A percentile compares a stretch with the other conserved stretches of the same genome.
Evolutionary conservation across 208 protist genomes (phyloP).

Genomic region (Acanthamoeba comandoni): DNA sequence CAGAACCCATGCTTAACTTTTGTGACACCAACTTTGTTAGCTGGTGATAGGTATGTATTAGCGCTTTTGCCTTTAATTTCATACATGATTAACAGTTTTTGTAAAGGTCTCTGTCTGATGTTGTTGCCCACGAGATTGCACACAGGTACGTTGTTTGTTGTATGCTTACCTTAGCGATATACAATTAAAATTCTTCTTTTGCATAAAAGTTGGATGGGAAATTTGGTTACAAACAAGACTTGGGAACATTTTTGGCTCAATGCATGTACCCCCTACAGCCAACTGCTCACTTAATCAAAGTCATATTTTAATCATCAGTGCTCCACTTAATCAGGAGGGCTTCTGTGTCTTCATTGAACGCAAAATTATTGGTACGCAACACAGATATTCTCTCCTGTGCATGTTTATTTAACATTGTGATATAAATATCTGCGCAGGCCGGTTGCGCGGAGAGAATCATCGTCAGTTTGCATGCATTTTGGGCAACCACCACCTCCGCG

Average conservation of each 20-base stretch:
- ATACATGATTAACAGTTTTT: too few species aligned
- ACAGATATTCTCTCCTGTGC: neutral
- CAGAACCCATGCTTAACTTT: conserved; percentile 87
- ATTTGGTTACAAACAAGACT: conserved; percentile 88
- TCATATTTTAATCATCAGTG: too few species aligned
- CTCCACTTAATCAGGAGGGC: conserved; percentile 83
- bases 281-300: too few species aligned
- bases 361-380: conserved; percentile 84
- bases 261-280: conserved; percentile 24
- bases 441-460: conserved; percentile 77
- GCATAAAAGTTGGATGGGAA: conserved; percentile 90
- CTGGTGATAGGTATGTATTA: conserved; percentile 91
- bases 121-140: conserved; percentile 92
- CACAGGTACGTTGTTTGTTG: conserved; percentile 82
- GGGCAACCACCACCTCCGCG: conserved; percentile 83
- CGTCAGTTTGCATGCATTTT: conserved; percentile 84
- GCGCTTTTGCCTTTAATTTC: too few species aligned
- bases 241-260: conserved; percentile 91
- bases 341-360: conserved; percentile 89
- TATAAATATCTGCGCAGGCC: neutral
- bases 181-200: too few species aligned
- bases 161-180: too few species aligned
- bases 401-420: neutral
- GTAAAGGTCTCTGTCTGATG: conserved; percentile 85
- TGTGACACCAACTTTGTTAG: conserved; percentile 91